Conservation (phyloP, 106 monocot species). For the Triglochin maritima region DNA sequence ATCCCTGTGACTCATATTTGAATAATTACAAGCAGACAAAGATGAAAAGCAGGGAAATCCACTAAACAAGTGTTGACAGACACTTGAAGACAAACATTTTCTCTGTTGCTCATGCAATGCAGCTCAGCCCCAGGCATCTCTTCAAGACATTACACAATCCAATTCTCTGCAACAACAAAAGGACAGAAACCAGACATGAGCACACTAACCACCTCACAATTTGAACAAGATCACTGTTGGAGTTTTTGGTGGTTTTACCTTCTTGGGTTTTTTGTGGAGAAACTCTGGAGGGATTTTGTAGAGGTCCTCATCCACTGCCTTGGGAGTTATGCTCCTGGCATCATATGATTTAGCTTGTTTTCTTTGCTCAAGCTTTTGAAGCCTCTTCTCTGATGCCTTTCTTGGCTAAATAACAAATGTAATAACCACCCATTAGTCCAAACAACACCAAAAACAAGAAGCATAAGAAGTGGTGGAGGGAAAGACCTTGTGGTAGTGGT, state of each 20-base stretch:
- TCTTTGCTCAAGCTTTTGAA: not conserved
- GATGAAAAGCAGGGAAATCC: too few species aligned
- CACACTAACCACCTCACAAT: not conserved
- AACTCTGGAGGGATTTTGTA: conserved; percentile 29
- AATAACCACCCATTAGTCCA: too few species aligned
- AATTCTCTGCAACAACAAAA: not conserved
- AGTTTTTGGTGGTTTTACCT: not conserved
- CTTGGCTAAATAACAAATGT: too few species aligned
- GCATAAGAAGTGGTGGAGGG: not conserved
- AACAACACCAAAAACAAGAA: not conserved
- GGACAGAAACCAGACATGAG: not conserved
- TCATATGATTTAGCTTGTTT: too few species aligned
- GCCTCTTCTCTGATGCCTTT: not conserved
- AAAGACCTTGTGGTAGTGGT: not conserved
- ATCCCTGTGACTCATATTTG: too few species aligned
- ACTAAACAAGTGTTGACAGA: too few species aligned
- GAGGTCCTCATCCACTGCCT: conserved; percentile 26
- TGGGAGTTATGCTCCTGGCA: not conserved
- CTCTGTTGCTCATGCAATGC: not conserved
- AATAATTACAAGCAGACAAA: too few species aligned
- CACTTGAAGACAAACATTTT: too few species aligned
- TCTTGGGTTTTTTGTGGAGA: conserved; percentile 6
- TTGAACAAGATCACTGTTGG: not conserved
- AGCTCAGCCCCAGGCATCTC: conserved; percentile 5
- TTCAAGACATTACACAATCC: conserved; percentile 1